Conservation (phyloP, 768 basidiomycete genomes). For the Termitomyces sp. region DNA sequence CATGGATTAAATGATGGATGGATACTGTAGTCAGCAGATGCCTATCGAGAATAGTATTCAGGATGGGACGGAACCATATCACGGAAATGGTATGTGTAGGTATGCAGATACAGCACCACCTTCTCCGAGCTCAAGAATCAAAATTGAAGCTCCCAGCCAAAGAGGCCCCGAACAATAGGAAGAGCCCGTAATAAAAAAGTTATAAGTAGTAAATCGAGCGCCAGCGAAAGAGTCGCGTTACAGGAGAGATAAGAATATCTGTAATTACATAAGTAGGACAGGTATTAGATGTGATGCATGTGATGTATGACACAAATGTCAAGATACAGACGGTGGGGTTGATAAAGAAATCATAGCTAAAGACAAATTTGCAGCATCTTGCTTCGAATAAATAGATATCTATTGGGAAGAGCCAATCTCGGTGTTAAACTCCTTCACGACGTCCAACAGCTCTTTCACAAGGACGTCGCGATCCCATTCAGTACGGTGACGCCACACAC, state of each 20-base stretch:
- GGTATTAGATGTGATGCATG: not conserved
- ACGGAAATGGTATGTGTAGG: too few relatives aligned
- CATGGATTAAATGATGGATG: too few relatives aligned
- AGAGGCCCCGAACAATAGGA: too few relatives aligned
- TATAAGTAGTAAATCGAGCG: not conserved
- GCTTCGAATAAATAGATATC: not conserved
- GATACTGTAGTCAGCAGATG: too few relatives aligned
- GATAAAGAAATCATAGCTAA: not conserved
- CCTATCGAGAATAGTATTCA: too few relatives aligned
- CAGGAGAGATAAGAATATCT: slow-evolving; percentile 1
- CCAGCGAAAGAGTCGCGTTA: not conserved
- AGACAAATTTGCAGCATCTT: not conserved
- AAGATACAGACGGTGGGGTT: not conserved
- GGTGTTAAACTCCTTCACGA: slow-evolving; percentile 60
- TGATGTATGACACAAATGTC: not conserved
- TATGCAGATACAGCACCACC: too few relatives aligned
- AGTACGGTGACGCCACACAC: slow-evolving; percentile 74
- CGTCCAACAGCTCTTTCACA: slow-evolving; percentile 48
- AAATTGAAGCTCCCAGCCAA: too few relatives aligned
- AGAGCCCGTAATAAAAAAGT: too few relatives aligned
- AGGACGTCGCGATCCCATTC: slow-evolving; percentile 81
- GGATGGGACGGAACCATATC: too few relatives aligned
- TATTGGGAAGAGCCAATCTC: slow-evolving; percentile 38
- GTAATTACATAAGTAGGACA: too few relatives aligned
- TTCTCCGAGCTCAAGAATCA: too few relatives aligned